A percentile compares a stretch with the other conserved stretches of the same genome.
Evolutionary conservation across 1,284 basidiomycete species (phyloP).

Genomic region (Phlebopus sp.): DNA sequence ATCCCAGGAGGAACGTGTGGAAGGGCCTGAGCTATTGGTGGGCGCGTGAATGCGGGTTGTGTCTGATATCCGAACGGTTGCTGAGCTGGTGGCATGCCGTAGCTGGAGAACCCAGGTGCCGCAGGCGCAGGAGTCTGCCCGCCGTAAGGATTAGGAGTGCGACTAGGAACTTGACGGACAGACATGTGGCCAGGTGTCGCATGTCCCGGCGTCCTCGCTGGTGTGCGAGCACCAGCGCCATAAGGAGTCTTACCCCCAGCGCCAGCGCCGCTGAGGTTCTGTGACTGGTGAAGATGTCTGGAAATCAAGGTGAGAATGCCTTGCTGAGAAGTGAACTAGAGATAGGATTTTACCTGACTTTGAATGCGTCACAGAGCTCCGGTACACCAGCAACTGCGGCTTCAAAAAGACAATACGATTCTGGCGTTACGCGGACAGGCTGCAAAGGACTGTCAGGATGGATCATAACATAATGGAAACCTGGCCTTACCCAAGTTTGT

Average conservation of each 20-base stretch:
- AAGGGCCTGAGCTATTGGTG: conserved; percentile 44
- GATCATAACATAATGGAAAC: not conserved
- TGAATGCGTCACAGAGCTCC: conserved; percentile 94
- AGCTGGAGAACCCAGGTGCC: conserved; percentile 22
- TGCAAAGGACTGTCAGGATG: conserved; percentile 31
- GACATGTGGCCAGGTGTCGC: conserved; percentile 75
- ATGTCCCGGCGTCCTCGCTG: conserved; percentile 68
- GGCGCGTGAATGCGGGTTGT: conserved; percentile 44
- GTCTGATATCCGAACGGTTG: conserved; percentile 62
- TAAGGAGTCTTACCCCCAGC: conserved; percentile 79
- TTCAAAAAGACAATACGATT: conserved; percentile 87
- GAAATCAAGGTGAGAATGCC: conserved; percentile 13
- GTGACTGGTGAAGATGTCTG: conserved; percentile 78
- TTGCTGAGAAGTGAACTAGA: conserved; percentile 1
- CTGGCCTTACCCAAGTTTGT: conserved; percentile 75
- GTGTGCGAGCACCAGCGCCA: conserved; percentile 71
- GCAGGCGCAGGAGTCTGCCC: conserved; percentile 45
- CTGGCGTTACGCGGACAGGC: conserved; percentile 88
- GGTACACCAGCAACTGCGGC: conserved; percentile 86
- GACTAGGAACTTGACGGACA: conserved; percentile 56
- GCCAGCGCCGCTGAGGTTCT: conserved; percentile 56
- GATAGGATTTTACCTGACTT: conserved; percentile 64
- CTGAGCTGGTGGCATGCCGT: conserved; percentile 35
- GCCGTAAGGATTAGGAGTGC: conserved; percentile 75
- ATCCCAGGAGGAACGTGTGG: conserved; percentile 48